These are phyloP conservation scores for Aspergillus pseudoglaucus DNA, from an alignment of 2,329 filamentous ascomycete genomes.

Conservation along the genomic window DNA sequence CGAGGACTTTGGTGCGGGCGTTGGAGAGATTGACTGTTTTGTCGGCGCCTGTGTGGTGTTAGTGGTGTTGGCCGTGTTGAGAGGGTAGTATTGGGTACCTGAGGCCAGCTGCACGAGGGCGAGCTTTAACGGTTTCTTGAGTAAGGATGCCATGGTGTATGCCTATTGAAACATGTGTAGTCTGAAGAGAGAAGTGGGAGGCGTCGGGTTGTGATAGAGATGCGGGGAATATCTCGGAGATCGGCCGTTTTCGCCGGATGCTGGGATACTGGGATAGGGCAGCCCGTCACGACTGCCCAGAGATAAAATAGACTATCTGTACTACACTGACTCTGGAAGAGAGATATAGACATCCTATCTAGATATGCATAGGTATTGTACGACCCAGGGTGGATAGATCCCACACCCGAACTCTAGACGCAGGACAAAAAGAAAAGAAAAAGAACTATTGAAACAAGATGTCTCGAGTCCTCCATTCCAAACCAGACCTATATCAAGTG, in stretches of 20 bases:
- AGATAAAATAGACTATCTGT: too few species aligned
- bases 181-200: neutral
- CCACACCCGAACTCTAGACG: too few species aligned
- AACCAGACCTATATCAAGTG: too few species aligned
- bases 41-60: conserved; percentile 53
- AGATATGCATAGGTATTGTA: too few species aligned
- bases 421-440: too few species aligned
- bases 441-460: too few species aligned
- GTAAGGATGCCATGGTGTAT: conserved; percentile 47
- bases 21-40: conserved; percentile 77
- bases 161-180: neutral
- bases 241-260: neutral
- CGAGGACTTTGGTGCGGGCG: conserved; percentile 74
- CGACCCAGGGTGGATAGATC: too few species aligned
- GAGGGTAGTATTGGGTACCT: conserved; percentile 35
- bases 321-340: too few species aligned
- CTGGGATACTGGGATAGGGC: too few species aligned
- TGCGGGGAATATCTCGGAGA: conserved; percentile 1
- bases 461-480: too few species aligned
- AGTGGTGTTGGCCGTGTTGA: conserved; percentile 4
- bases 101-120: conserved; percentile 76
- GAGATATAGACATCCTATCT: too few species aligned
- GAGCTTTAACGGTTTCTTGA: conserved; percentile 72
- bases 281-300: too few species aligned
- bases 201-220: neutral